phyloP scores from a whole-genome alignment of 768 basidiomycete species.

The Hydnum rufescens region DNA sequence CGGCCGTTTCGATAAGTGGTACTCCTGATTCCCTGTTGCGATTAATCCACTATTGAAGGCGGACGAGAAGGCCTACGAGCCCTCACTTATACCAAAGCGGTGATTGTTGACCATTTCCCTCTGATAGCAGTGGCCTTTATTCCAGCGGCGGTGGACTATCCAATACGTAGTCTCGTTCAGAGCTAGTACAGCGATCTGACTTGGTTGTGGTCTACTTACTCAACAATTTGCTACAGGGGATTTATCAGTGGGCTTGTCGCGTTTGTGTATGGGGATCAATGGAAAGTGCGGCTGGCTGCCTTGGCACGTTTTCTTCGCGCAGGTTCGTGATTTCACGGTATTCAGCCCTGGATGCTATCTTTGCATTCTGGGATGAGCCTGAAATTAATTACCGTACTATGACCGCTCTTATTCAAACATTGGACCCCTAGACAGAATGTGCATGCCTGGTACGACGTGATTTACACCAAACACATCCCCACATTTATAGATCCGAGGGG shows the following conservation, averaged over 20 bases:
- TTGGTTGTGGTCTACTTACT: background rate
- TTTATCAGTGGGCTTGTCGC: slow-evolving; percentile 30
- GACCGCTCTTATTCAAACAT: no score
- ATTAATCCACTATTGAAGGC: slow-evolving; percentile 24
- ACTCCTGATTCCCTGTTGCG: slow-evolving; percentile 9
- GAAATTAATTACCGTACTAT: no score
- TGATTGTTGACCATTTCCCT: slow-evolving; percentile 75
- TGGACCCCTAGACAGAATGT: no score
- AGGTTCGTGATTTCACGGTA: background rate
- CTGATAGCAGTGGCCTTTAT: slow-evolving; percentile 66
- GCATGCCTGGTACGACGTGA: no score
- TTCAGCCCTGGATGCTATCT: no score
- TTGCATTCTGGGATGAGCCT: no score
- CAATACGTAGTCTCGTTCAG: slow-evolving; percentile 45
- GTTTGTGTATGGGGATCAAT: slow-evolving; percentile 30
- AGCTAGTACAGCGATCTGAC: slow-evolving; percentile 41
- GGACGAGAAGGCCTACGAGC: slow-evolving; percentile 85
- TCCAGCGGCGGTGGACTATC: slow-evolving; percentile 73
- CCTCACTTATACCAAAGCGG: slow-evolving; percentile 73
- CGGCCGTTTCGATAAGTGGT: slow-evolving; percentile 65
- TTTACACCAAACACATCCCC: no score
- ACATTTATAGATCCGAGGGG: no score
- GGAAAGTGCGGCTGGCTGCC: slow-evolving; percentile 14
- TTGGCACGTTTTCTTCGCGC: slow-evolving; percentile 6
- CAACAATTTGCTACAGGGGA: slow-evolving; percentile 20